Evolutionary conservation across 495 filamentous ascomycete species (phyloP), one percentile per base, ranked within the genome.

Genomic region (Astrothelium macrocarpum): DNA sequence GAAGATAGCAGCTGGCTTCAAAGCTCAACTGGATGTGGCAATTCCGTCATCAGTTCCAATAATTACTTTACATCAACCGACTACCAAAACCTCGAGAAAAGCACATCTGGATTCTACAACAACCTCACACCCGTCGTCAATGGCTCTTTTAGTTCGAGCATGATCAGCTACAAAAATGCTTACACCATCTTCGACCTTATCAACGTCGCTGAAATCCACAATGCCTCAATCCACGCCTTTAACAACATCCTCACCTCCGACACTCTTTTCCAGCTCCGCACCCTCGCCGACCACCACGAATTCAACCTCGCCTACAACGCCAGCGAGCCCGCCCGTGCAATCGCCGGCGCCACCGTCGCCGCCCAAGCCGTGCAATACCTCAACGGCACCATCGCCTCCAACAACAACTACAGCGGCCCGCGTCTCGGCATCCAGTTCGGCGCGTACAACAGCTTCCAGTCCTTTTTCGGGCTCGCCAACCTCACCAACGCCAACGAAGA

Each of bases 171-270:
- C 78, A 84, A 85, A 72, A 90, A 90, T 69, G 88, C 85, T 28
- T 92, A 90, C 74, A 74, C 78, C 62, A 87, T 94, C 71, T 90
- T 79, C 66, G 89, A 95, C 70, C 84, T 84, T 64, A 74, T 93
- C 71, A 85, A 93, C 65, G 90, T 91, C 53, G 85, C 86, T 58
- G 72, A 72, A 28, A 80, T 87, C 71, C 87, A 94, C 76, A 94
- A 94, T 75, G 59, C 74, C 39, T 82, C 79, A 29, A 82, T 91
- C 63, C 75, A 70, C 1, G 74, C 77, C 65, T 64, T 72, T 42
- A 64, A 67, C 67, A 59, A 81, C n/a, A 74, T 81, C 28, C 73
- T 90, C 32, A 80, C 76, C 25, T 18, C 70, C 26, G 74, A 76
- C 0, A 78, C 82, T 32, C 73, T 91, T 26, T 62, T 67, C 28